Evolutionary conservation across 306 rosid genomes (phyloP), one percentile per base, ranked within the genome.

Genomic region (Crataegus laevigata): DNA sequence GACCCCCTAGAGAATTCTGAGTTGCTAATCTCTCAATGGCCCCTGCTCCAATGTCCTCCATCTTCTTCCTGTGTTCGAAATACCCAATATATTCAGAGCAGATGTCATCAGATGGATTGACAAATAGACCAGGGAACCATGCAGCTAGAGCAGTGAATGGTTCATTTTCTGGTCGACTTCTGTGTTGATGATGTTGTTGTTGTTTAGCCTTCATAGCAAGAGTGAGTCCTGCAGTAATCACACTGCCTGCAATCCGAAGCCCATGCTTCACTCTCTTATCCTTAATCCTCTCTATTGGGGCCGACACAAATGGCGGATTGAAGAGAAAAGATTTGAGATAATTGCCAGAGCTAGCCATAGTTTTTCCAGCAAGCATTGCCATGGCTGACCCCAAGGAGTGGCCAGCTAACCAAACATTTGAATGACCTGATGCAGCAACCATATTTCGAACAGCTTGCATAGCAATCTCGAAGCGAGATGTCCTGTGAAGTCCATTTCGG

Each of bases 381-480:
- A 94, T 82, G 75, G 89, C 93, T 47, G 99, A 92, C 75, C 99
- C 99, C 5, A 94, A 76, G 18, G 99, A 94, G 74, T 94, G 99
- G 15, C 99, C 99, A 0, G 96, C 88, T 75, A 94, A 78, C 99
- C 99, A 94, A 75, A 92, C 75, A 68, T 83, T 80, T 36, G 97
- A 89, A 82, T 73, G 92, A 28, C 93, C 96, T 8, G 54, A 85
- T 21, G 90, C 29, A 32, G 96, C 93, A 75, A 84, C 96, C 90
- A 84, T 87, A 75, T 89, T 85, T 36, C 89, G 81, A 8, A 88
- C 90, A 70, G 93, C 91, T 84, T 85, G 86, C 67, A 89, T 88
- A 1, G 98, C 92, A 71, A 84, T 89, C 80, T 94, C 92, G 51
- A 82, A 90, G 13, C 99, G 92, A 30, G 98, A 86, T 10, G 96